Percentiles rank a stretch among this genome's conserved stretches.
Conservation (phyloP, 2,329 filamentous ascomycete species). For the Talaromyces sp. region DNA sequence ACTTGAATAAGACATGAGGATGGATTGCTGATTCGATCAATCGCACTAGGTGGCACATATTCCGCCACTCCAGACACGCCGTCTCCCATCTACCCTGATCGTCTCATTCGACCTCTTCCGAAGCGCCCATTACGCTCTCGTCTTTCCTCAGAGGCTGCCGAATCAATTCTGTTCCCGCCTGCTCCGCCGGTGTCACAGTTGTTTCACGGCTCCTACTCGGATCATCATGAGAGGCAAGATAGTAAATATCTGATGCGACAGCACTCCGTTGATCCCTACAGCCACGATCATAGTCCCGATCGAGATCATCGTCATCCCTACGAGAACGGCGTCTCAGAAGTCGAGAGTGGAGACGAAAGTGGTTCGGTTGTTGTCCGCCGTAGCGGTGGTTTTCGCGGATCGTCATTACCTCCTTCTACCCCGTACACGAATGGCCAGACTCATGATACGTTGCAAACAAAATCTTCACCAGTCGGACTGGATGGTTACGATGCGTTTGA, state of each 20-base stretch:
- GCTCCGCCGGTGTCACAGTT: conserved; percentile 67
- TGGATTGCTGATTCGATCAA: conserved; percentile 34
- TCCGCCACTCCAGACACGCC: conserved; percentile 63
- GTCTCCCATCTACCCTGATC: conserved; percentile 78
- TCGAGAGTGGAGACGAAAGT: conserved; percentile 63
- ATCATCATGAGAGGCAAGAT: conserved; percentile 51
- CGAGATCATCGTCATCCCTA: conserved; percentile 44
- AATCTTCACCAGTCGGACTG: conserved; percentile 66
- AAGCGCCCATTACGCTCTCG: conserved; percentile 84
- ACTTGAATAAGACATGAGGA: conserved; percentile 9
- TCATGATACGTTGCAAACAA: conserved; percentile 29
- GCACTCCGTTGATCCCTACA: conserved; percentile 32
- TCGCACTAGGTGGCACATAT: conserved; percentile 47
- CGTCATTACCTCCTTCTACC: conserved; percentile 32
- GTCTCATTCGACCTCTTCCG: conserved; percentile 88
- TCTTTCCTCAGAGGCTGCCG: conserved; percentile 78
- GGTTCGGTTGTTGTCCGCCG: conserved; percentile 41
- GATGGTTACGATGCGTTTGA: conserved; percentile 97
- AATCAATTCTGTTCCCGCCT: conserved; percentile 77
- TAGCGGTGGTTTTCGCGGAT: conserved; percentile 41
- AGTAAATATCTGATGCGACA: conserved; percentile 47
- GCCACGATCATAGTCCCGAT: conserved; percentile 37
- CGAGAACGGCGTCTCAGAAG: conserved; percentile 51
- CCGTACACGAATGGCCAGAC: conserved; percentile 27
- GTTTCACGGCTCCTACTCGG: conserved; percentile 68